Base-by-base conservation (phyloP, 1,139 yeast species). In the Taphrina flavorubra region DNA sequence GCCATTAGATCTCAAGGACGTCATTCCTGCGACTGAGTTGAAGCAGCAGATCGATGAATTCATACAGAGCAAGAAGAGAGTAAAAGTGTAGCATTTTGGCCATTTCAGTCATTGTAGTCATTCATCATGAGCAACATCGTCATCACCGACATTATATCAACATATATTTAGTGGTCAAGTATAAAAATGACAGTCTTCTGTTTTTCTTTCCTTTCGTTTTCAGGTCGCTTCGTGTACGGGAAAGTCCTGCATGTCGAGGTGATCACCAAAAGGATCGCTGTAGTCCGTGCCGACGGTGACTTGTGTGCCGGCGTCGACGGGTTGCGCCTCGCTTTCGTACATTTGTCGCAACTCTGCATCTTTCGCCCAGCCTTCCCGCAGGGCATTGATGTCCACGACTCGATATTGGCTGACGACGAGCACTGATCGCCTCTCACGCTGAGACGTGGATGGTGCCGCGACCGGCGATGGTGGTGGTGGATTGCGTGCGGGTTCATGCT, bases 1-100 rank as follows among this genome's bases (percentile, higher is more conserved):
- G 79, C 98, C 99, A 1, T 81, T 95, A 73, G 91, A 86, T 75
- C 79, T 94, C 65, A 98, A 92, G 73, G 97, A 95, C 73, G 97
- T 92, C 34, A 78, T 84, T 34, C 96, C 95, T 31, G 70, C 68
- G 20, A 40, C 62, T 1, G 70, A 68, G 36, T 10, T 68, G 56
- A 65, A 63, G 42, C 65, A 61, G 6, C 56, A 49, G 13, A 59
- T 68, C 14, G 65, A 68, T n/a, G 57, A 44, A n/a, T 68, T 68
- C 49, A 56, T 51, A 44, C 65, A 31, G n/a, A 63, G 67, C 67
- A 63, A 55, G 61, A n/a, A 55, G 47, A 34, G 61, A 31, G 57
- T 25, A 31, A 49, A 49, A 7, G 53, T 49, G 11, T 49, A 49
- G 53, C 51, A 11, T 42, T 11, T 46, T 2, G 16, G 40, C n/a